Evolutionary conservation across 2,329 filamentous ascomycete species (phyloP).

Genomic region (Ophiostoma quercus): DNA sequence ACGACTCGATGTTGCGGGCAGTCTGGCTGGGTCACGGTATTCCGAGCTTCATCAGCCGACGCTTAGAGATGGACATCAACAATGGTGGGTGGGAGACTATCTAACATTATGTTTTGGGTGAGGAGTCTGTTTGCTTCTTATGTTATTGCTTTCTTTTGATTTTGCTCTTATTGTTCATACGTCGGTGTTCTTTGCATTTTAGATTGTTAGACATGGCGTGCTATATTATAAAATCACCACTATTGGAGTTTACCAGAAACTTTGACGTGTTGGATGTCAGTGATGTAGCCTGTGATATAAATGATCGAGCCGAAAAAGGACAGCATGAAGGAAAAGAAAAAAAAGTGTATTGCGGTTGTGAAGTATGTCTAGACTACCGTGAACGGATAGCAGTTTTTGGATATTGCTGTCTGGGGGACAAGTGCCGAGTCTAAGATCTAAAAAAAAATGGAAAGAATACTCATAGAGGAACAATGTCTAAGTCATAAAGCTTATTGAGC

Average conservation of each 20-base stretch:
- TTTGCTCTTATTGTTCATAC: background rate
- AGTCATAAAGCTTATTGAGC: background rate
- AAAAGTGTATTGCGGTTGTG: background rate
- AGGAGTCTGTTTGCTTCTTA: background rate
- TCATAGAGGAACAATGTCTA: background rate
- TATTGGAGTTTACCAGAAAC: background rate
- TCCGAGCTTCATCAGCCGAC: slow-evolving; percentile 81
- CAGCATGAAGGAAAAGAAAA: background rate
- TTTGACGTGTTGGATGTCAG: background rate
- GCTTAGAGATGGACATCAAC: slow-evolving; percentile 91
- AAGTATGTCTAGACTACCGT: background rate
- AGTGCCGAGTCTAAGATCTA: background rate
- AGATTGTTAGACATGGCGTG: background rate
- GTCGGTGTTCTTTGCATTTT: slow-evolving; percentile 1
- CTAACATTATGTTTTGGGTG: slow-evolving; percentile 29
- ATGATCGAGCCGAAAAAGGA: background rate
- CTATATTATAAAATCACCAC: background rate
- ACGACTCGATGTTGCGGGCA: slow-evolving; percentile 79
- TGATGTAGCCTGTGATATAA: background rate
- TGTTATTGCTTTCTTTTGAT: background rate
- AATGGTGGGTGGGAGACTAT: slow-evolving; percentile 96
- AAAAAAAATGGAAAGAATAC: background rate
- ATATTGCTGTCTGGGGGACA: background rate
- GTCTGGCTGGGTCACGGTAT: slow-evolving; percentile 84
- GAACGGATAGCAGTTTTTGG: background rate